phyloP scores from a whole-genome alignment of 768 basidiomycete species.

The Lentinula sp. region DNA sequence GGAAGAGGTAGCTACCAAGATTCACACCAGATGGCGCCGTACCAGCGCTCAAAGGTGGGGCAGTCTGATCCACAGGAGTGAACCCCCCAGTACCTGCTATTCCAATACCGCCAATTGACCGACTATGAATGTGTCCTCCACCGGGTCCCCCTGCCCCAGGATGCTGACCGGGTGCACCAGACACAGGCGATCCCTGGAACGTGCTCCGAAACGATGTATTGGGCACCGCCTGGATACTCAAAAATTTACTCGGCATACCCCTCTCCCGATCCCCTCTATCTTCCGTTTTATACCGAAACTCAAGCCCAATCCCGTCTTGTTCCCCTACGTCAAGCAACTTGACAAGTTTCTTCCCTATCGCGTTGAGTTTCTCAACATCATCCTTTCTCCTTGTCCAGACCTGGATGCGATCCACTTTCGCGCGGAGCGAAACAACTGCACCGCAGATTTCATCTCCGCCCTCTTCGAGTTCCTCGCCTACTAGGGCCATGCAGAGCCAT shows the following conservation, averaged over 20 bases:
- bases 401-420: conserved; percentile 87
- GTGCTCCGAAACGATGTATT: conserved; percentile 59
- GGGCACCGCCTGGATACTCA: conserved; percentile 71
- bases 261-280: conserved; percentile 35
- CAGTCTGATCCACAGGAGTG: conserved; percentile 13
- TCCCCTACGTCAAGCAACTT: conserved; percentile 82
- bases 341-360: conserved; percentile 76
- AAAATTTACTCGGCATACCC: conserved; percentile 75
- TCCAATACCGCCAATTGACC: neutral
- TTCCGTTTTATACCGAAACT: conserved; percentile 94
- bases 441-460: conserved; percentile 74
- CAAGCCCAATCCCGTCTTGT: conserved; percentile 77
- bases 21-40: conserved; percentile 7
- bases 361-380: conserved; percentile 80
- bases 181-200: conserved; percentile 37
- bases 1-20: neutral
- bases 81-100: neutral
- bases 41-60: conserved; percentile 11
- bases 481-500: conserved; percentile 87
- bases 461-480: conserved; percentile 76
- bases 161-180: conserved; percentile 19
- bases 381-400: conserved; percentile 83
- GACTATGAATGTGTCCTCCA: conserved; percentile 21
- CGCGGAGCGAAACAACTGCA: conserved; percentile 81
- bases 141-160: conserved; percentile 5